Evolutionary conservation across 2,329 filamentous ascomycete species (phyloP), one percentile per base, ranked within the genome.

Genomic region (Acrocalymma vagum): DNA sequence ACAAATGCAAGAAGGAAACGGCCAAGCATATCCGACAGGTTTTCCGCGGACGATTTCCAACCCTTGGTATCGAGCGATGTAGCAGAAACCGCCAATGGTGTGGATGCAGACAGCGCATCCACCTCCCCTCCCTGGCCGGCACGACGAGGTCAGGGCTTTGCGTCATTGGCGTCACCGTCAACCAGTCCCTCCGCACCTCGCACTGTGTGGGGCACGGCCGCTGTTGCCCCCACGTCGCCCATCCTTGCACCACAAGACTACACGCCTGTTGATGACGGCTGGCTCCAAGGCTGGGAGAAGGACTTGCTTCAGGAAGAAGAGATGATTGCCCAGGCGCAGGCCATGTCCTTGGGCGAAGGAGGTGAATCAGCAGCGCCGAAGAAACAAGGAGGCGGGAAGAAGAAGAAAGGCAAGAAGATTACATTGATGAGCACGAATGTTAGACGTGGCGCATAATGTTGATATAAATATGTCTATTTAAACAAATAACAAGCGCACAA

Each of bases 121-220:
- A 67, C 51, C 67, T 80, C 55, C 58, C 80, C 77, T 13, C 77
- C 76, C 1, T 79, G 73, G 55, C 65, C 64, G 9, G 75, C 80
- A 4, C 79, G 83, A 8, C 81, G 81, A 1, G 80, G 81, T 25
- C 58, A 70, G 29, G 66, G 66, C 11, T 90, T 90, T 56, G 80
- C 80, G 22, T 82, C 83, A 3, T 72, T 95, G 15, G 87, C 88
- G 1, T 86, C 85, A 2, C 85, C 92, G 54, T 92, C 90, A 4
- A 92, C 88, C 1, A 95, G 88, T 48, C 91, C 92, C 0, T 85
- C 83, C 6, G 82, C 84, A 1, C 77, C 82, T 26, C 85, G 84
- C 48, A 97, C 93, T 0, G 90, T 97, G 1, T 97, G 93, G 93
- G 93, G 93, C n/a, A 97, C 93, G 1, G 78, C 82, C 3, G 83